These are phyloP conservation scores for Furcasterigmium sp. DNA, from an alignment of 2,329 filamentous ascomycete species.

Conservation along the genomic window DNA sequence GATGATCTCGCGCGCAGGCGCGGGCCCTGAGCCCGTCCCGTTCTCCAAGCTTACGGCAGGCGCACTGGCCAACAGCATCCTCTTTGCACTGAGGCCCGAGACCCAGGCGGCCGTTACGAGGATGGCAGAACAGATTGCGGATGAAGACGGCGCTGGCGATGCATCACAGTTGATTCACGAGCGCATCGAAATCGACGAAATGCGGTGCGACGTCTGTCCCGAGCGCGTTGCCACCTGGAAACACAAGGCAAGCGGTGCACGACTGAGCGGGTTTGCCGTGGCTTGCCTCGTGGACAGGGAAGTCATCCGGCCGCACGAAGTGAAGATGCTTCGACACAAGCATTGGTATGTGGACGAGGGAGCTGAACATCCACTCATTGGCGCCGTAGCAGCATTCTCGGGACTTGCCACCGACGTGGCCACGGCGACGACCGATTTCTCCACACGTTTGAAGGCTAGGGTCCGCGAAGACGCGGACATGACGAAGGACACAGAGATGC, in stretches of 20 bases:
- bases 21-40: conserved; percentile 53
- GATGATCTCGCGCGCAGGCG: conserved; percentile 56
- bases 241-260: conserved; percentile 51
- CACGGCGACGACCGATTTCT: conserved; percentile 35
- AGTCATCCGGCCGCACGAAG: conserved; percentile 47
- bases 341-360: conserved; percentile 63
- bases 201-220: conserved; percentile 56
- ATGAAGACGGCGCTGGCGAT: conserved; percentile 48
- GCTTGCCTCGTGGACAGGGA: conserved; percentile 50
- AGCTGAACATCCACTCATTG: conserved; percentile 59
- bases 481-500: too few species aligned
- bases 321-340: conserved; percentile 40
- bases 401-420: conserved; percentile 61
- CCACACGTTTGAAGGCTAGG: conserved; percentile 11
- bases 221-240: conserved; percentile 56
- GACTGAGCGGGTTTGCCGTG: conserved; percentile 57
- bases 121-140: conserved; percentile 46
- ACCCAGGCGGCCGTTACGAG: conserved; percentile 29
- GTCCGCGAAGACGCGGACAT: too few species aligned
- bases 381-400: conserved; percentile 59
- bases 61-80: conserved; percentile 48
- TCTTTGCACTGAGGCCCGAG: conserved; percentile 42
- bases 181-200: conserved; percentile 43
- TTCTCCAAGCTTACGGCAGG: conserved; percentile 53
- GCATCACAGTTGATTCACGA: conserved; percentile 50